A percentile compares a stretch with the other conserved stretches of the same genome.
Evolutionary conservation across 2,329 filamentous ascomycete species (phyloP).

Genomic region (Ustulina deusta): DNA sequence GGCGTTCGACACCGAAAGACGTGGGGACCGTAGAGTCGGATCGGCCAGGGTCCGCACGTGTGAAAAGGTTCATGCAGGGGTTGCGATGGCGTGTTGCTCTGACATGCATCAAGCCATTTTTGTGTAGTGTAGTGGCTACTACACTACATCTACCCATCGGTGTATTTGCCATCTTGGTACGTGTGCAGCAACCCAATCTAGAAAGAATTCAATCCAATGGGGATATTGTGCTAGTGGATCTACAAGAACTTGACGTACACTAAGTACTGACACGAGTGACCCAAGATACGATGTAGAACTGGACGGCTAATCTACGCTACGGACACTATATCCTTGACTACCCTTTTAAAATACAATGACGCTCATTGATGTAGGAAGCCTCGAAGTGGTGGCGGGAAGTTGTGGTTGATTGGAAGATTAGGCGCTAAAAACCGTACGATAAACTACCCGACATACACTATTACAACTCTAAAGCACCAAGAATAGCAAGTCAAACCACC

Average conservation of each 20-base stretch:
- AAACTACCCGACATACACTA: slow-evolving; percentile 4
- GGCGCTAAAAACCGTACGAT: background rate
- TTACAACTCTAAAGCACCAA: background rate
- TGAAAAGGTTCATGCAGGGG: slow-evolving; percentile 7
- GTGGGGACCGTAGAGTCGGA: slow-evolving; percentile 1
- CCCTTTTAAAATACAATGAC: background rate
- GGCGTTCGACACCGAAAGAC: too few species aligned
- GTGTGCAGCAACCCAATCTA: too few species aligned
- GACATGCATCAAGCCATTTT: background rate
- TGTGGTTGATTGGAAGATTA: background rate
- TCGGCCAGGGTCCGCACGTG: background rate
- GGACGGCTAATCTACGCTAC: background rate
- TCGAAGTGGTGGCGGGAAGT: background rate
- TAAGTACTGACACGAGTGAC: too few species aligned
- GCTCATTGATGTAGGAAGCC: background rate
- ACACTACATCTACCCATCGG: background rate
- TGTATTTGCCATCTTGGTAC: background rate
- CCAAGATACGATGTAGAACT: background rate
- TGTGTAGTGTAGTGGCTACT: too few species aligned
- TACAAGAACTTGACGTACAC: background rate
- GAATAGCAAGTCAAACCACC: background rate
- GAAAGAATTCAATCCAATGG: too few species aligned
- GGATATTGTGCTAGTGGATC: background rate
- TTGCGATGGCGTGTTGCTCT: slow-evolving; percentile 6
- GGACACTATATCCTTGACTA: background rate